These are phyloP conservation scores for Volvariella volvacea DNA, from an alignment of 1,284 basidiomycete species.

Conservation along the genomic window DNA sequence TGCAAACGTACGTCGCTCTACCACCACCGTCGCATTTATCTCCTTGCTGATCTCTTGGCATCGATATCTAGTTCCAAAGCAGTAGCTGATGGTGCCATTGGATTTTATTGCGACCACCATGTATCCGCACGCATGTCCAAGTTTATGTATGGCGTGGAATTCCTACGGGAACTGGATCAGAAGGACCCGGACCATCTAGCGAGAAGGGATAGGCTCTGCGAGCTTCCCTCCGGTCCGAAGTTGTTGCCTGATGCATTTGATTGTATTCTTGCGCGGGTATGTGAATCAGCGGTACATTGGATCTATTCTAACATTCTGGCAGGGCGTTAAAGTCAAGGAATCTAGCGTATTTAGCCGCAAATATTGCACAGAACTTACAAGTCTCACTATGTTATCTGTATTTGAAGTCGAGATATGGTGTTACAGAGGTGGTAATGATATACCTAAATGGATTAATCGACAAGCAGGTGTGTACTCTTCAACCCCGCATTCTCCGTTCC, in stretches of 20 bases:
- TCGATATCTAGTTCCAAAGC: slow-evolving; percentile 56
- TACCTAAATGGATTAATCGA: slow-evolving; percentile 69
- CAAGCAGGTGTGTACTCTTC: slow-evolving; percentile 43
- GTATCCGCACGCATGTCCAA: slow-evolving; percentile 71
- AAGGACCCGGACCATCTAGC: slow-evolving; percentile 59
- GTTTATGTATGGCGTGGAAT: slow-evolving; percentile 78
- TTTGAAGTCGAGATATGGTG: slow-evolving; percentile 81
- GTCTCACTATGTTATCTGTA: slow-evolving; percentile 62
- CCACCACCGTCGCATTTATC: slow-evolving; percentile 3
- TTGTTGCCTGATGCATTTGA: slow-evolving; percentile 73
- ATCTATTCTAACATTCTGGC: slow-evolving; percentile 4
- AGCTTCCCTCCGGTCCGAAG: slow-evolving; percentile 68
- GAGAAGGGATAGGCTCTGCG: slow-evolving; percentile 58
- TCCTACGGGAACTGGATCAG: slow-evolving; percentile 58
- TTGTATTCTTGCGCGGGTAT: slow-evolving; percentile 63
- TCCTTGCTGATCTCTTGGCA: slow-evolving; percentile 1
- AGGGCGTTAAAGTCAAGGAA: slow-evolving; percentile 71
- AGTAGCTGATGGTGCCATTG: slow-evolving; percentile 73
- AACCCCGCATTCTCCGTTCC: slow-evolving; percentile 3
- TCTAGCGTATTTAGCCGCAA: slow-evolving; percentile 73
- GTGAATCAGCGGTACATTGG: slow-evolving; percentile 13
- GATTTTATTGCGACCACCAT: slow-evolving; percentile 77
- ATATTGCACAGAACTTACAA: slow-evolving; percentile 75
- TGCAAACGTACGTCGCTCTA: slow-evolving; percentile 50
- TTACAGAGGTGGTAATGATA: slow-evolving; percentile 57